Conservation (phyloP, 176 grass and related monocot genomes). For the Avena eriantha region DNA sequence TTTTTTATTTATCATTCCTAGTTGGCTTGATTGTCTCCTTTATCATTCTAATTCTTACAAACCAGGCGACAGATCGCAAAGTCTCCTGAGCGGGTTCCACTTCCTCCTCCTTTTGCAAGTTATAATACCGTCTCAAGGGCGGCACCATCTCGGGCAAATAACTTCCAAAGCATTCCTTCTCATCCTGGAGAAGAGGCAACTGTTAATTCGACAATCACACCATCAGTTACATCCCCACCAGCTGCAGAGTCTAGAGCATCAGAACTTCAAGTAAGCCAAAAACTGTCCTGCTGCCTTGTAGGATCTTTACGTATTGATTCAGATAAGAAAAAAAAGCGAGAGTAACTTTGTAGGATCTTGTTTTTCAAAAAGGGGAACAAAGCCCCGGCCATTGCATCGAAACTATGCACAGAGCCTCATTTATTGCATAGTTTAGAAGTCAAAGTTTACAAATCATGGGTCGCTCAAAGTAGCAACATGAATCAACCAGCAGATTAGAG, state of each 20-base stretch:
- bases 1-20: constrained; percentile 32
- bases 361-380: too few species aligned
- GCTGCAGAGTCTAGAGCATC: constrained; percentile 40
- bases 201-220: constrained; percentile 45
- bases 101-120: constrained; percentile 76
- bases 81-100: constrained; percentile 68
- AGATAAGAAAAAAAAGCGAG: background rate
- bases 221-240: constrained; percentile 50
- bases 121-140: constrained; percentile 43
- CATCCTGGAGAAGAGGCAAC: constrained; percentile 41
- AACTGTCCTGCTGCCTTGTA: constrained; percentile 2
- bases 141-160: constrained; percentile 47
- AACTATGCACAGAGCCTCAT: too few species aligned
- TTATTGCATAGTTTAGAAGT: too few species aligned
- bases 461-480: too few species aligned
- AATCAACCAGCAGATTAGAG: too few species aligned
- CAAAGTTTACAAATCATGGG: too few species aligned
- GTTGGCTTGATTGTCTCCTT: constrained; percentile 23
- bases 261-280: constrained; percentile 57
- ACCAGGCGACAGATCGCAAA: constrained; percentile 56
- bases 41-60: constrained; percentile 41
- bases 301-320: background rate
- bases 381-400: too few species aligned
- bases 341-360: background rate
- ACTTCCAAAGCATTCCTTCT: constrained; percentile 49